Evolutionary conservation across 2,329 filamentous ascomycete species (phyloP).

Genomic region (Balansia obtecta): DNA sequence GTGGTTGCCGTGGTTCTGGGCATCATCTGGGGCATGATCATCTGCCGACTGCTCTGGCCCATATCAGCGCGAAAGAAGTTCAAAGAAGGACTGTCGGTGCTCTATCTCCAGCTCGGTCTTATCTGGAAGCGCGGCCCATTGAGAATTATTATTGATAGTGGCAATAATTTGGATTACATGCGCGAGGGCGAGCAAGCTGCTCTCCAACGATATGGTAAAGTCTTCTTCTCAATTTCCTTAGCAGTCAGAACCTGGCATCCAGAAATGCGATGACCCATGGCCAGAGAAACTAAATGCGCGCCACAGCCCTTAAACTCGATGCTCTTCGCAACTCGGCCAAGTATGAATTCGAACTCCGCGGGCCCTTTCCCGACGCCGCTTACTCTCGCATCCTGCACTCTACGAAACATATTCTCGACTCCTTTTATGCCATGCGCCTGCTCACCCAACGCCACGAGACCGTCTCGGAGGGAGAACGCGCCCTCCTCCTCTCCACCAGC

Average conservation of each 20-base stretch:
- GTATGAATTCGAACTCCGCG: conserved; percentile 80
- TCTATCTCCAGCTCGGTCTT: conserved; percentile 89
- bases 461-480: conserved; percentile 67
- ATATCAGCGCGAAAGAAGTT: conserved; percentile 83
- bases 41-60: conserved; percentile 85
- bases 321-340: conserved; percentile 58
- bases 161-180: conserved; percentile 58
- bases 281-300: background rate
- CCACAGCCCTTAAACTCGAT: conserved; percentile 54
- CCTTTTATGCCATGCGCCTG: conserved; percentile 93
- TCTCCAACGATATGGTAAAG: conserved; percentile 59
- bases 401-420: conserved; percentile 76
- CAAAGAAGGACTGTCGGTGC: conserved; percentile 75
- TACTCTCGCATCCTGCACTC: conserved; percentile 66
- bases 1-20: conserved; percentile 77
- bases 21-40: conserved; percentile 81
- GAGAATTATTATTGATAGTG: conserved; percentile 53
- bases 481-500: conserved; percentile 66
- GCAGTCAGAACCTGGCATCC: no score
- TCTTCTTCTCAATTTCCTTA: background rate
- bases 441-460: conserved; percentile 71
- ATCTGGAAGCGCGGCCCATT: conserved; percentile 94
- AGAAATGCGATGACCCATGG: no score
- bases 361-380: conserved; percentile 67
- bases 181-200: conserved; percentile 77